Evolutionary conservation across 129 eudicot species (phyloP).

Genomic region (Helianthus annuus): DNA sequence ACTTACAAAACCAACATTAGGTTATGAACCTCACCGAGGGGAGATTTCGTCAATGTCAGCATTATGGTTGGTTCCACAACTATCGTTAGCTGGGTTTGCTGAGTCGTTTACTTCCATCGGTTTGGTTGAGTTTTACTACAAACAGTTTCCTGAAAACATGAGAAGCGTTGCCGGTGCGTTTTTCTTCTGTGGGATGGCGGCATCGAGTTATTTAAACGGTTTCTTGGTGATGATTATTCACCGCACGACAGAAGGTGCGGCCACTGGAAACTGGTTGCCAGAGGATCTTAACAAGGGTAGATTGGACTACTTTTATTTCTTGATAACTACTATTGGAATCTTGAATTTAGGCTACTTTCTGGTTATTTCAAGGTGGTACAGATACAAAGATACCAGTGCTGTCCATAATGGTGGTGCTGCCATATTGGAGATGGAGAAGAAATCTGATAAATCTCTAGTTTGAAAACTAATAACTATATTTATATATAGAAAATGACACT

Average conservation of each 20-base stretch:
- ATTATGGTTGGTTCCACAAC: slow-evolving; percentile 69
- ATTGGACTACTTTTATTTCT: slow-evolving; percentile 68
- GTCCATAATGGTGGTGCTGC: slow-evolving; percentile 15
- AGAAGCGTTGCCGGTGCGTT: slow-evolving; percentile 76
- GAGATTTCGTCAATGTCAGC: slow-evolving; percentile 65
- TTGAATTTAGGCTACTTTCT: slow-evolving; percentile 57
- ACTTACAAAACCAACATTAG: slow-evolving; percentile 34
- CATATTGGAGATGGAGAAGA: slow-evolving; percentile 39
- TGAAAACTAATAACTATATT: slow-evolving; percentile 15
- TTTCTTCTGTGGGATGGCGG: slow-evolving; percentile 60
- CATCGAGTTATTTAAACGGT: slow-evolving; percentile 54
- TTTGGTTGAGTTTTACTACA: slow-evolving; percentile 73
- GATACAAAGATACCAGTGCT: slow-evolving; percentile 46
- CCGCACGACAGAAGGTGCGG: slow-evolving; percentile 36
- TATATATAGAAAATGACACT: slow-evolving; percentile 1
- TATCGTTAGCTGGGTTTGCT: slow-evolving; percentile 57
- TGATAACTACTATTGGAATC: slow-evolving; percentile 45
- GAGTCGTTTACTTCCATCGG: slow-evolving; percentile 69
- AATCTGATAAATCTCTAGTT: slow-evolving; percentile 27
- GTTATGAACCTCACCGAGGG: slow-evolving; percentile 35
- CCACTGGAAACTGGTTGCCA: slow-evolving; percentile 70
- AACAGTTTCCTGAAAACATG: slow-evolving; percentile 88
- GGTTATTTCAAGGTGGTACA: slow-evolving; percentile 59
- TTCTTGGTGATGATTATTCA: slow-evolving; percentile 56
- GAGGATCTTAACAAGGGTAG: slow-evolving; percentile 81